These are phyloP conservation scores for Beverwykella pulmonaria DNA, from an alignment of 495 filamentous ascomycete species.

Conservation along the genomic window DNA sequence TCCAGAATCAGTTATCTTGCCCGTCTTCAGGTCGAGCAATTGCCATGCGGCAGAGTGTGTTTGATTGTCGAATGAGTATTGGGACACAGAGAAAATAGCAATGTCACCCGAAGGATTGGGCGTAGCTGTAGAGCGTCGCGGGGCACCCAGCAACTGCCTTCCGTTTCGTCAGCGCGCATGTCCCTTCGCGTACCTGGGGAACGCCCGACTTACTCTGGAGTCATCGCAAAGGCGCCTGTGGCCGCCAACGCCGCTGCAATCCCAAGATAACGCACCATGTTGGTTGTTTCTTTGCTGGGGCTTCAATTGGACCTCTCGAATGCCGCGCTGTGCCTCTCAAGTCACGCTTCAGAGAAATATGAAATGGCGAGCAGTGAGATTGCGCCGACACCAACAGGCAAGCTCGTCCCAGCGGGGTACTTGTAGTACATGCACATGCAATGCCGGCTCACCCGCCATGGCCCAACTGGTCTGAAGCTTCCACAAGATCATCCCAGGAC, in stretches of 20 bases:
- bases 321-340: not conserved
- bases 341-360: not conserved
- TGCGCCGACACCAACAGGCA: not conserved
- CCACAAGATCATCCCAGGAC: not conserved
- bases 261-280: conserved; percentile 24
- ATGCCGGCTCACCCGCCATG: no score
- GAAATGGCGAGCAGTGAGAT: not conserved
- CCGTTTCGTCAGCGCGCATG: not conserved
- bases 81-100: conserved; percentile 43
- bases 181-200: not conserved
- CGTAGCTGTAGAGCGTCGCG: conserved; percentile 17
- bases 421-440: not conserved
- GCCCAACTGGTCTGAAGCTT: no score
- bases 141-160: conserved; percentile 38
- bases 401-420: conserved; percentile 2
- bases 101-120: conserved; percentile 33
- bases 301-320: not conserved
- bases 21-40: conserved; percentile 49
- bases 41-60: conserved; percentile 44
- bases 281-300: not conserved
- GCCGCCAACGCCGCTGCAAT: conserved; percentile 28
- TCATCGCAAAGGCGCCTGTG: conserved; percentile 25
- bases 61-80: conserved; percentile 54
- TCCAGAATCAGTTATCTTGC: conserved; percentile 46
- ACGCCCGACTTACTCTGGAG: conserved; percentile 22